A percentile compares a stretch with the other conserved stretches of the same genome.
phyloP scores from a whole-genome alignment of 805 yeast genomes.

The Groenewaldozyma salmanticensis region DNA sequence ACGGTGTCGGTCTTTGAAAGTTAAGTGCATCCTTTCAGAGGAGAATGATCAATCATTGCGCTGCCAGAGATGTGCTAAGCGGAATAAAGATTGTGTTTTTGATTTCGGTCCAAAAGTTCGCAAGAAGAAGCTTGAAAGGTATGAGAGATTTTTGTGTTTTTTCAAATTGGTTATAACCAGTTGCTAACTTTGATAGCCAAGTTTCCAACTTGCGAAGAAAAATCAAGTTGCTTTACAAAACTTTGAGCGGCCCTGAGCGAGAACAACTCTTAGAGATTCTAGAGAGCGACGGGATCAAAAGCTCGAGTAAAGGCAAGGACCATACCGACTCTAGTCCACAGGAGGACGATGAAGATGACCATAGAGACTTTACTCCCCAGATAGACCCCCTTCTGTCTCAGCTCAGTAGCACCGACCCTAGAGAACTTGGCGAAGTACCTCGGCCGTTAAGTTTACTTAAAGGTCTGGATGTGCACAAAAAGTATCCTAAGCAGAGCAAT shows the following conservation, averaged over 20 bases:
- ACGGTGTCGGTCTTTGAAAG: constrained; percentile 69
- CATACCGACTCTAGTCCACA: neutral
- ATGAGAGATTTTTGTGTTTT: constrained; percentile 6
- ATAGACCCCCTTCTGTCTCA: neutral
- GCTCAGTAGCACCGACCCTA: neutral
- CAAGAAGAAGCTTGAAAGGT: constrained; percentile 26
- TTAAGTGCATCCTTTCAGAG: constrained; percentile 71
- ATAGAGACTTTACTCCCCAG: neutral
- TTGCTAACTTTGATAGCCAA: constrained; percentile 11
- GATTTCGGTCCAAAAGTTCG: constrained; percentile 53
- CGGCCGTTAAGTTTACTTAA: neutral
- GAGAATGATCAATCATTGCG: constrained; percentile 48
- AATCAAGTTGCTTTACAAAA: constrained; percentile 15
- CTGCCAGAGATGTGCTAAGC: constrained; percentile 64
- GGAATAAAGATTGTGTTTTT: constrained; percentile 55
- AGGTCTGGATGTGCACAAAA: too few species aligned
- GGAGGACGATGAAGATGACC: neutral
- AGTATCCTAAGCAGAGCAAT: too few species aligned
- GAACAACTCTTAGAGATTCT: neutral
- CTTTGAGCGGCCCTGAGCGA: neutral
- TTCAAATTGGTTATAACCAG: neutral
- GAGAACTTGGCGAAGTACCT: neutral
- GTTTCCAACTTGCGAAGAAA: constrained; percentile 28
- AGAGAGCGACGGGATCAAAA: neutral
- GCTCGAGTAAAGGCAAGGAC: neutral